Evolutionary conservation across 1,284 basidiomycete genomes (phyloP), one percentile per base, ranked within the genome.

Genomic region (Bjerkandera adusta): DNA sequence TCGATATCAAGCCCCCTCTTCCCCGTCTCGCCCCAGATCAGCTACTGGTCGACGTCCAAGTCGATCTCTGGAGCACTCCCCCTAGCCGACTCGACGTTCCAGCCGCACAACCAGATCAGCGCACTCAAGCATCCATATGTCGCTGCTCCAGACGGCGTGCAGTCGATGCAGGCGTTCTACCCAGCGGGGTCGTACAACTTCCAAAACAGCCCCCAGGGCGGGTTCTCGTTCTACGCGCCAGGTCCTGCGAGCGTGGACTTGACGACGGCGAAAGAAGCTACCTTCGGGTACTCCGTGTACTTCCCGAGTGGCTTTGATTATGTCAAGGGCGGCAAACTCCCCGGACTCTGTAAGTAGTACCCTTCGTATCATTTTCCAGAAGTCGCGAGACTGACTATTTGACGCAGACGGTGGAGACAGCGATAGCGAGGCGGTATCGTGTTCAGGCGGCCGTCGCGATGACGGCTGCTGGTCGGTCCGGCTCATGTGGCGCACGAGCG

Each of bases 141-240:
- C 38, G 41, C 58, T 22, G 72, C 72, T 8, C 73, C 73, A n/a
- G 73, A 77, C 48, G 73, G 73, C 49, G 71, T 69, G 57, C 47
- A 54, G 42, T 61, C 71, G 8, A 71, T 85, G 15, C 76, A 77
- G 41, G 62, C 83, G 5, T 57, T 73, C 45, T 85, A 79, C 55
- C 83, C 82, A 2, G 68, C 68, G 12, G 64, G 70, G 42, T 83
- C 81, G 2, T 72, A 76, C 59, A 77, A 80, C 55, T 81, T 82
- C 1, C 70, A 63, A 0, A 68, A 69, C 36, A 60, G 64, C 4
- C 80, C 81, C 6, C 61, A 67, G 36, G 83, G 82, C 25, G 83
- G 80, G 1, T 71, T 77, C 2, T 73, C 81, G 50, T 84, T 85
- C 59, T 85, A 85, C 53, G 79, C 79, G 51, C 54, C 57, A 49